phyloP scores from a whole-genome alignment of 208 protist species.

The Wallacemonas sp. region DNA sequence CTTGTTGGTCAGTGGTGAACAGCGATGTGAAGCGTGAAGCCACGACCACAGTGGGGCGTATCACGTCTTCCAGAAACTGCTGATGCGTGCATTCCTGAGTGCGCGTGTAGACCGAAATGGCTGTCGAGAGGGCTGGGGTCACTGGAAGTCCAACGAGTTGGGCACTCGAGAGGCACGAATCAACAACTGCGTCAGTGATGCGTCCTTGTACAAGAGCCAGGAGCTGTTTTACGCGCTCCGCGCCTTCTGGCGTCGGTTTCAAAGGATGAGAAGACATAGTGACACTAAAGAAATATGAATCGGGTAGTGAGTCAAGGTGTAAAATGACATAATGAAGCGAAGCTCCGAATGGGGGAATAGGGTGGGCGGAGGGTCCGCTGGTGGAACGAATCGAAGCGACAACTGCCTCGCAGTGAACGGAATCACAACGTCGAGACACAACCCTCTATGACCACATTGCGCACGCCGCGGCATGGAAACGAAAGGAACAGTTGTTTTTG shows the following conservation, averaged over 20 bases:
- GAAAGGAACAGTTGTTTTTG: no score
- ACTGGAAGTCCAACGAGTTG: slow-evolving; percentile 11
- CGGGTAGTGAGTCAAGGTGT: no score
- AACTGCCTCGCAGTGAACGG: no score
- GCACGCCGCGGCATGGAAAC: no score
- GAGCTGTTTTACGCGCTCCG: not conserved
- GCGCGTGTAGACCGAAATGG: slow-evolving; percentile 13
- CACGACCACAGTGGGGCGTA: slow-evolving; percentile 14
- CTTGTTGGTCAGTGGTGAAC: slow-evolving; percentile 1
- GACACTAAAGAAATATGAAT: no score
- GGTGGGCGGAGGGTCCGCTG: no score
- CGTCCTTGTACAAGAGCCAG: not conserved
- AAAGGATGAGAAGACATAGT: no score
- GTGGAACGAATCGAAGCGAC: no score
- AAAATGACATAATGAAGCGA: no score
- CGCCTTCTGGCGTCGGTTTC: not conserved
- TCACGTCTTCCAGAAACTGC: slow-evolving; percentile 13
- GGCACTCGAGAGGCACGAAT: slow-evolving; percentile 8
- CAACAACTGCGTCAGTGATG: not conserved
- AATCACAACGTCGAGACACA: no score
- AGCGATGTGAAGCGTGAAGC: slow-evolving; percentile 11
- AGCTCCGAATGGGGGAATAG: no score
- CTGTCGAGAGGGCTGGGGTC: slow-evolving; percentile 9
- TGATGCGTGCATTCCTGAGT: slow-evolving; percentile 1
- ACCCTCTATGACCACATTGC: no score